phyloP scores from a whole-genome alignment of 768 basidiomycete genomes.

The Mycena pura region DNA sequence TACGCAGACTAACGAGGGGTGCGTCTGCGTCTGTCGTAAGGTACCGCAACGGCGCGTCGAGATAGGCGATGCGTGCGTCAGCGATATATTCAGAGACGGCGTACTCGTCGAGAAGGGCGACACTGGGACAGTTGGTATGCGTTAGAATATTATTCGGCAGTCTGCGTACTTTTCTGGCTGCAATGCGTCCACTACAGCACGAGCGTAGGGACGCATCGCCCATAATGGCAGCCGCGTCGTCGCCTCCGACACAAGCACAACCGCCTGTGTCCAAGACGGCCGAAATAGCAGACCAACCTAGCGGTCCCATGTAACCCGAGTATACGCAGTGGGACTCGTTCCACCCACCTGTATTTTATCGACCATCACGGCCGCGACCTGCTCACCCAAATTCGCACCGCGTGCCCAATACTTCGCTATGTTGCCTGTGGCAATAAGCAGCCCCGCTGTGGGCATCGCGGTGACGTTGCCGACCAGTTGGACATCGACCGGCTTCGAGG shows the following conservation, averaged over 20 bases:
- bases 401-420: constrained; percentile 57
- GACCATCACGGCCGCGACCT: constrained; percentile 52
- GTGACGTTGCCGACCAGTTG: constrained; percentile 43
- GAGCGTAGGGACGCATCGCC: constrained; percentile 57
- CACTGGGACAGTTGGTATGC: constrained; percentile 37
- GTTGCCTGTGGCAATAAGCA: constrained; percentile 56
- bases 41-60: constrained; percentile 61
- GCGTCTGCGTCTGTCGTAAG: constrained; percentile 41
- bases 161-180: constrained; percentile 56
- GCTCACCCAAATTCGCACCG: constrained; percentile 59
- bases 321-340: background rate
- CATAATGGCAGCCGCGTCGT: constrained; percentile 55
- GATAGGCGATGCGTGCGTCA: constrained; percentile 37
- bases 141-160: background rate
- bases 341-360: constrained; percentile 52
- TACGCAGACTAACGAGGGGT: constrained; percentile 6
- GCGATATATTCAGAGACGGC: constrained; percentile 55
- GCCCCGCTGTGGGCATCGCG: constrained; percentile 31
- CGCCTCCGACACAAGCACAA: constrained; percentile 60
- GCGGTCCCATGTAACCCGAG: background rate
- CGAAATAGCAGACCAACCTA: constrained; percentile 60
- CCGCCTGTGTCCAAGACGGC: constrained; percentile 54
- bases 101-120: constrained; percentile 62
- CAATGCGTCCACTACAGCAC: constrained; percentile 47
- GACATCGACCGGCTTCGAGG: constrained; percentile 35